Conservation (phyloP, 257 asterid genomes). For the Vinca minor region DNA sequence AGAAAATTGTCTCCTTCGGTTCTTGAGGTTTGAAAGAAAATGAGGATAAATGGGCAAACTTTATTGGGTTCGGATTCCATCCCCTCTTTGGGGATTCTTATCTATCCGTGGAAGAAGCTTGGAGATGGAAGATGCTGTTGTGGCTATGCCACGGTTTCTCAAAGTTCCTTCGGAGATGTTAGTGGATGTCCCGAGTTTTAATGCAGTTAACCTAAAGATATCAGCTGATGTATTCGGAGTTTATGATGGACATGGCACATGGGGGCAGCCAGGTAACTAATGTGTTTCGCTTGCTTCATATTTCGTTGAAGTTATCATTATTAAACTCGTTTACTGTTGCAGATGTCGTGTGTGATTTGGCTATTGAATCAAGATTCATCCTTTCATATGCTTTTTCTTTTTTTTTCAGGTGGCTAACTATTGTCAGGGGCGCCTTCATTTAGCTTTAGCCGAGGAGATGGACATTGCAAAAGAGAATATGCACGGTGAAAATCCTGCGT, state of each 20-base stretch:
- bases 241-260: slow-evolving; percentile 97
- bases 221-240: slow-evolving; percentile 68
- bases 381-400: background rate
- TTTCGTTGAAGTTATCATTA: too few relatives aligned
- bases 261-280: slow-evolving; percentile 71
- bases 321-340: background rate
- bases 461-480: slow-evolving; percentile 27
- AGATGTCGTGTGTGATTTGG: background rate
- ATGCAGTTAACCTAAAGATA: slow-evolving; percentile 28
- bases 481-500: slow-evolving; percentile 21
- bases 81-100: slow-evolving; percentile 74
- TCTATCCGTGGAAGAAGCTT: slow-evolving; percentile 61
- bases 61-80: slow-evolving; percentile 24
- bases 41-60: slow-evolving; percentile 29
- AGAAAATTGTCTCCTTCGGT: slow-evolving; percentile 30
- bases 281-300: background rate
- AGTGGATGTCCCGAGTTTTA: slow-evolving; percentile 29
- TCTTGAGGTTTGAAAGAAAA: slow-evolving; percentile 40
- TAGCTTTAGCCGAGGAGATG: slow-evolving; percentile 61
- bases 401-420: slow-evolving; percentile 60
- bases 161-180: slow-evolving; percentile 54
- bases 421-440: slow-evolving; percentile 59
- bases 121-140: slow-evolving; percentile 79
- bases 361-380: background rate
- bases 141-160: slow-evolving; percentile 51